Evolutionary conservation across 805 yeast genomes (phyloP).

Genomic region (Yarrowia porcina): DNA sequence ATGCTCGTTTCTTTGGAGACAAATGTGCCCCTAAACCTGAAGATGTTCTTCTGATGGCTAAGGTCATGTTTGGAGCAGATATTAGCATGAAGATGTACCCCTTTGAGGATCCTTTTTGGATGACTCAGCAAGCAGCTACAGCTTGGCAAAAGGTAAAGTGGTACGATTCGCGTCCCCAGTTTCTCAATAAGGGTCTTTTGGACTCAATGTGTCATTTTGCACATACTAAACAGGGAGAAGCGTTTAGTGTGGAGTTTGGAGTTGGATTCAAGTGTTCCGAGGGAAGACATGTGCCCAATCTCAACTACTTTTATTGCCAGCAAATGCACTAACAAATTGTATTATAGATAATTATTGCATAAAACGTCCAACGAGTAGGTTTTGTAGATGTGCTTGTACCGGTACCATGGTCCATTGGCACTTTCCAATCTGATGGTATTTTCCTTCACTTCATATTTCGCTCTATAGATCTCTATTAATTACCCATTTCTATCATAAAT

Average conservation of each 20-base stretch:
- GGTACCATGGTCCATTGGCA: too few species aligned
- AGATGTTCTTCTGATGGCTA: background rate
- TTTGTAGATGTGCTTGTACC: too few species aligned
- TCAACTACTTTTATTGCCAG: background rate
- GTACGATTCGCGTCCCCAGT: background rate
- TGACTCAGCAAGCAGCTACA: background rate
- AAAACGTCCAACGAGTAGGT: too few species aligned
- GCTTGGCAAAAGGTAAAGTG: conserved; percentile 19
- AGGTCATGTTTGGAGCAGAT: conserved; percentile 3
- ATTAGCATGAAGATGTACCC: conserved; percentile 4
- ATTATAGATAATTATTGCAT: background rate
- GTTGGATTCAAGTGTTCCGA: conserved; percentile 9
- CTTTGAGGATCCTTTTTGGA: background rate
- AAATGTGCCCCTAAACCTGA: background rate
- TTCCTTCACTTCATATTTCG: too few species aligned
- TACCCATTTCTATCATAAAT: conserved; percentile 9
- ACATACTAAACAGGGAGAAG: conserved; percentile 5
- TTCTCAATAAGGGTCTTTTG: background rate
- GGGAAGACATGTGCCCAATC: background rate
- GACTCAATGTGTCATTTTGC: conserved; percentile 19
- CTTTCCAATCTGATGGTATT: too few species aligned
- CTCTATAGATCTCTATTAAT: too few species aligned
- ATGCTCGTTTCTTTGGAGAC: conserved; percentile 15
- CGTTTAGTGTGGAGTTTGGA: conserved; percentile 9
- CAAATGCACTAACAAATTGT: conserved; percentile 3